These are phyloP conservation scores for Neurospora sp. DNA, from an alignment of 495 filamentous ascomycete genomes.

Conservation along the genomic window DNA sequence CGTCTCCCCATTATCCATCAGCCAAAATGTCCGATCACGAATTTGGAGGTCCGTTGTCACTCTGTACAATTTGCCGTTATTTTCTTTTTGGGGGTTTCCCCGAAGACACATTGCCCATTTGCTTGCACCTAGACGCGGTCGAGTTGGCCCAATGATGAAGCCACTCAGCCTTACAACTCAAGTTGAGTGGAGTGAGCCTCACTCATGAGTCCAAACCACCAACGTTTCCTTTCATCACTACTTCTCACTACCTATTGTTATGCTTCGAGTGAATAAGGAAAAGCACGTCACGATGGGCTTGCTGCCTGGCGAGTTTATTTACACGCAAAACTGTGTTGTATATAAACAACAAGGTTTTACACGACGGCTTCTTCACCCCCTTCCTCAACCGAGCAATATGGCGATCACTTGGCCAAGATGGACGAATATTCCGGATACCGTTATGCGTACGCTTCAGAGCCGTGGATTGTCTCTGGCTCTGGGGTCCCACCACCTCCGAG, in stretches of 20 bases:
- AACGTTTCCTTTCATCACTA: background rate
- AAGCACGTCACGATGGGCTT: background rate
- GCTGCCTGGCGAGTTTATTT: background rate
- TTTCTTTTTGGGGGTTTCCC: slow-evolving; percentile 5
- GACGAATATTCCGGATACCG: background rate
- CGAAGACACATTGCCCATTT: background rate
- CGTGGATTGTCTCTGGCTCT: background rate
- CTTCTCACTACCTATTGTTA: background rate
- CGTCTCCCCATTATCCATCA: background rate
- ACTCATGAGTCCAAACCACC: background rate
- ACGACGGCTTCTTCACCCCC: background rate
- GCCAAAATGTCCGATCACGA: slow-evolving; percentile 81
- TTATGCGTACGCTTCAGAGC: background rate
- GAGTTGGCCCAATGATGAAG: background rate
- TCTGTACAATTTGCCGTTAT: slow-evolving; percentile 7
- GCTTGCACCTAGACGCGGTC: background rate
- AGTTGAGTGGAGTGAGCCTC: background rate
- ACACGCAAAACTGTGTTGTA: background rate
- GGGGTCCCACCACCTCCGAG: background rate
- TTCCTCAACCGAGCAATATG: background rate
- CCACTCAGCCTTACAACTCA: background rate
- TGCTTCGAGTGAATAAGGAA: background rate
- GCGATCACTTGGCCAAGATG: background rate
- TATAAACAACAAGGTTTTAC: background rate
- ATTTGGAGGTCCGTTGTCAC: slow-evolving; percentile 53